A percentile compares a stretch with the other conserved stretches of the same genome.
These are phyloP conservation scores for Aspergillus neotritici DNA, from an alignment of 2,329 filamentous ascomycete genomes.

Conservation along the genomic window DNA sequence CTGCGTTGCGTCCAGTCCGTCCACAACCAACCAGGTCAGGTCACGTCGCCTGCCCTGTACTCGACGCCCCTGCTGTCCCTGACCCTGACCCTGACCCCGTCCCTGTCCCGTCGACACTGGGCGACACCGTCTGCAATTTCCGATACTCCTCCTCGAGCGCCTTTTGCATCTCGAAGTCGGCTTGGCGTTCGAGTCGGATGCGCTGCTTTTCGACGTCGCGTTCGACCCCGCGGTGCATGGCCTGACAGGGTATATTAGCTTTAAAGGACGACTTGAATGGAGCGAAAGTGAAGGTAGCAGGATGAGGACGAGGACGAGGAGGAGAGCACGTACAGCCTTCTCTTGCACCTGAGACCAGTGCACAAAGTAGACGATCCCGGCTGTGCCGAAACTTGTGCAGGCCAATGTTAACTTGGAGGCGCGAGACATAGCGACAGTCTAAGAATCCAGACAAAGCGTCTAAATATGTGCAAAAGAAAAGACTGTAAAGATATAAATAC, in stretches of 20 bases:
- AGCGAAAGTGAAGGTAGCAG: neutral
- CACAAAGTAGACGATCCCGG: constrained; percentile 73
- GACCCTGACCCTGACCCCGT: no score
- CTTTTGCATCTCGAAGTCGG: constrained; percentile 90
- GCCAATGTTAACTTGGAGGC: constrained; percentile 81
- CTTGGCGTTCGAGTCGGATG: constrained; percentile 80
- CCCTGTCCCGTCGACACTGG: constrained; percentile 32
- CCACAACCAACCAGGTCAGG: constrained; percentile 1
- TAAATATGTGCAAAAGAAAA: neutral
- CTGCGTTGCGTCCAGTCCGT: no score
- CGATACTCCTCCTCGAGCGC: constrained; percentile 82
- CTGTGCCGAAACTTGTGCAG: constrained; percentile 69
- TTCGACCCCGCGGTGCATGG: constrained; percentile 92
- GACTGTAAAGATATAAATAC: neutral
- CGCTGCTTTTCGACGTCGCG: constrained; percentile 93
- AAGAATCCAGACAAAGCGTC: no score
- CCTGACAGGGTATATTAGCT: constrained; percentile 43
- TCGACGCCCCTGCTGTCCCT: constrained; percentile 11
- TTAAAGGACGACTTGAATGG: neutral
- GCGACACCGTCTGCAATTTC: constrained; percentile 74
- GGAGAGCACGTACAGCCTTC: constrained; percentile 59
- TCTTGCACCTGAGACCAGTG: constrained; percentile 85
- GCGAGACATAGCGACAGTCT: constrained; percentile 63
- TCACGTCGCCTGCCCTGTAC: constrained; percentile 21
- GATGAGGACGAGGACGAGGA: no score